Evolutionary conservation across 306 rosid species (phyloP).

Genomic region (Prunus salicina): DNA sequence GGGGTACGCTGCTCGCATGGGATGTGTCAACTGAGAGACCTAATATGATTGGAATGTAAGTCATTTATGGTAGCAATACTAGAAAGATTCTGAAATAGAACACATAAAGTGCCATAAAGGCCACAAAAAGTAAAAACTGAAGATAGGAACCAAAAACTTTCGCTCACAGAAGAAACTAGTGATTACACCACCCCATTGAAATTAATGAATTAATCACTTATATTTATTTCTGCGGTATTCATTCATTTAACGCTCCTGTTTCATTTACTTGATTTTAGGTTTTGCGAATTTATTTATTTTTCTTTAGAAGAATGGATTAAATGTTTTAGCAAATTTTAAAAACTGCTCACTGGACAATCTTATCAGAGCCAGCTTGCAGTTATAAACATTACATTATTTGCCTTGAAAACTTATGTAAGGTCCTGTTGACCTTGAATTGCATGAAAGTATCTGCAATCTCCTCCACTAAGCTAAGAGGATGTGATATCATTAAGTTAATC

Average conservation of each 20-base stretch:
- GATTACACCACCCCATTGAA: neutral
- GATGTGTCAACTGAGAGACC: constrained; percentile 96
- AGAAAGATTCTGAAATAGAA: neutral
- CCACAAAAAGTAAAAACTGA: neutral
- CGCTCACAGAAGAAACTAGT: neutral
- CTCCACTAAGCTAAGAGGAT: neutral
- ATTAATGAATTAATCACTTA: neutral
- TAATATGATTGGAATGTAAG: constrained; percentile 98
- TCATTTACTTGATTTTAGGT: neutral
- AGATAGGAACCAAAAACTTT: neutral
- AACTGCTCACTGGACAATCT: neutral
- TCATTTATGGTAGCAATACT: constrained; percentile 29
- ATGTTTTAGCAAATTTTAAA: neutral
- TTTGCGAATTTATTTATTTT: neutral
- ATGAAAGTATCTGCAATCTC: neutral
- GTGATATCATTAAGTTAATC: neutral
- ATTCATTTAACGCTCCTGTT: neutral
- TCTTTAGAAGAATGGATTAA: neutral
- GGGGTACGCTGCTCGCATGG: constrained; percentile 96
- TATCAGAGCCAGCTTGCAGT: neutral
- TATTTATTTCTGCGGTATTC: neutral
- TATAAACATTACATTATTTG: neutral
- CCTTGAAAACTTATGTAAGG: neutral
- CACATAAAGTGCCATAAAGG: constrained; percentile 3
- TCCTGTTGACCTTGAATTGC: neutral